A percentile compares a stretch with the other conserved stretches of the same genome.
Evolutionary conservation across 345 rosid genomes (phyloP).

Genomic region (Linum trigynum): DNA sequence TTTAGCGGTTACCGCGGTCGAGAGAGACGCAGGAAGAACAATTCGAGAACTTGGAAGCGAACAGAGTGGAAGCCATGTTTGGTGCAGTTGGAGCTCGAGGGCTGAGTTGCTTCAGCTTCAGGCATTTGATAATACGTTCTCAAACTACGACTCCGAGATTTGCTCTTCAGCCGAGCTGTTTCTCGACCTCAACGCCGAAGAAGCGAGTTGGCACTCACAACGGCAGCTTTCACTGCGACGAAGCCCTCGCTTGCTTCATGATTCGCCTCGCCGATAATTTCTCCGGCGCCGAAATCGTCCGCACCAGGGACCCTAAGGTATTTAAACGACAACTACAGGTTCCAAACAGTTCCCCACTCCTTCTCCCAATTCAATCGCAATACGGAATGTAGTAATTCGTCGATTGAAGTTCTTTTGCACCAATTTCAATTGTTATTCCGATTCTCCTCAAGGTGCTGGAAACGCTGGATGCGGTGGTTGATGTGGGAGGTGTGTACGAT

Average conservation of each 20-base stretch:
- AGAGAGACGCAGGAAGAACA: too few relatives aligned
- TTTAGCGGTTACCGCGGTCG: too few relatives aligned
- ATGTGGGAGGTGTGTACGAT: conserved; percentile 91
- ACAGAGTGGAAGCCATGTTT: too few relatives aligned
- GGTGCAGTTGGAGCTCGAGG: too few relatives aligned
- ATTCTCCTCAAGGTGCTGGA: conserved; percentile 51
- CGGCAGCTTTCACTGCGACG: conserved; percentile 97
- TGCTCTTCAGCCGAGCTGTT: conserved; percentile 6
- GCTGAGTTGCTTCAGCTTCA: not conserved
- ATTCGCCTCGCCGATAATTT: conserved; percentile 75
- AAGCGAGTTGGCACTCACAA: conserved; percentile 91
- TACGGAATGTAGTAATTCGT: too few relatives aligned
- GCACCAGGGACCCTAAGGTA: conserved; percentile 76
- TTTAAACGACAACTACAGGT: not conserved
- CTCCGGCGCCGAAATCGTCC: conserved; percentile 67
- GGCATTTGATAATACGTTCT: not conserved
- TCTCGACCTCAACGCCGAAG: conserved; percentile 24
- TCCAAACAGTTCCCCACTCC: not conserved
- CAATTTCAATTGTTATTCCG: not conserved
- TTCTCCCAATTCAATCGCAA: not conserved
- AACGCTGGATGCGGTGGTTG: conserved; percentile 83
- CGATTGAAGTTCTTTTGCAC: not conserved
- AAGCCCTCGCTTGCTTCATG: conserved; percentile 99
- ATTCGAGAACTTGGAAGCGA: too few relatives aligned
- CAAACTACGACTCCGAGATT: not conserved